These are phyloP conservation scores for Penicillium psychrosexuale DNA, from an alignment of 2,329 filamentous ascomycete species.

Conservation along the genomic window DNA sequence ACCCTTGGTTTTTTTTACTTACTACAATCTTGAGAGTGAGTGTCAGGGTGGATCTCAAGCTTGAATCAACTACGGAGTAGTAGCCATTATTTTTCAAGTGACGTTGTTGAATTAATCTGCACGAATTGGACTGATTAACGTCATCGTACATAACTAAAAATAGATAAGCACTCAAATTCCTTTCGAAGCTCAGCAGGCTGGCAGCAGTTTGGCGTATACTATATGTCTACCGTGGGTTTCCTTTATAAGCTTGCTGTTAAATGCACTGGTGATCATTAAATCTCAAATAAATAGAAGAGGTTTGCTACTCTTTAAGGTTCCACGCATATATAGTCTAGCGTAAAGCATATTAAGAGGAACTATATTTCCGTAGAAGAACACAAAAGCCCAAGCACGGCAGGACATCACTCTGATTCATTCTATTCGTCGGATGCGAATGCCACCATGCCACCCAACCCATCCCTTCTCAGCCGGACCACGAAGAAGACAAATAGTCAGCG, in stretches of 20 bases:
- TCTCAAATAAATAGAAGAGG: too few relatives aligned
- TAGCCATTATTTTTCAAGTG: neutral
- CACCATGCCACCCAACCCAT: slow-evolving; percentile 62
- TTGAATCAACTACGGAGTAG: too few relatives aligned
- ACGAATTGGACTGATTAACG: neutral
- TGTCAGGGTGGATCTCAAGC: neutral
- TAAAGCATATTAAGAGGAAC: neutral
- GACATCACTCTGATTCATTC: neutral
- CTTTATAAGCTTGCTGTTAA: neutral
- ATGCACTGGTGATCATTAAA: neutral
- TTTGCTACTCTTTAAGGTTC: neutral
- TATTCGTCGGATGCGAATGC: slow-evolving; percentile 46
- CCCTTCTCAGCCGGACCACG: slow-evolving; percentile 56
- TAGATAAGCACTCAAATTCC: neutral
- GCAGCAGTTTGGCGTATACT: neutral
- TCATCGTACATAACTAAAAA: neutral
- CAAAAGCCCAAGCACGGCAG: neutral
- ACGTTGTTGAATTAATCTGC: neutral
- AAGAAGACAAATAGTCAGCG: slow-evolving; percentile 47
- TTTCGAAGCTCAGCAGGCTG: neutral
- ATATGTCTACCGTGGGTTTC: neutral
- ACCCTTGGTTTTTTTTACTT: neutral
- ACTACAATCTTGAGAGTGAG: too few relatives aligned
- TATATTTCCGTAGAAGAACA: neutral
- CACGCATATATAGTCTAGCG: neutral